Evolutionary conservation across 2,329 filamentous ascomycete species (phyloP).

Genomic region (Zopfia rhizophila): DNA sequence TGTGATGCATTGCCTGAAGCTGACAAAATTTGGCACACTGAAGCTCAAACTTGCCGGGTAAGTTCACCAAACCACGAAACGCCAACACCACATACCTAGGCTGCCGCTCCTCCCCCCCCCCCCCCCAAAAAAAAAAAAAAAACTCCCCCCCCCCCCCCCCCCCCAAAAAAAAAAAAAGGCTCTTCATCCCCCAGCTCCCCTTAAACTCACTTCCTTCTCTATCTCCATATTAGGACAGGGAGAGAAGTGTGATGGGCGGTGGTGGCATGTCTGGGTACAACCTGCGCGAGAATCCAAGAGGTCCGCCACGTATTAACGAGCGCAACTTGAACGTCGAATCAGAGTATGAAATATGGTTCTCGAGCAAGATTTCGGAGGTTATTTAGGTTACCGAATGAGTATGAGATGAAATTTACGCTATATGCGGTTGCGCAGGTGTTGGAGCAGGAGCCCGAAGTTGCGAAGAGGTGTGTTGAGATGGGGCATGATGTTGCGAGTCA

Average conservation of each 20-base stretch:
- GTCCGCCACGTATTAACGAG: constrained; percentile 51
- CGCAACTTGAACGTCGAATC: constrained; percentile 60
- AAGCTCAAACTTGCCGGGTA: too few species aligned
- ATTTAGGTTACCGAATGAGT: constrained; percentile 60
- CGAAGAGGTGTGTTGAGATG: constrained; percentile 58
- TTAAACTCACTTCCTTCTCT: too few species aligned
- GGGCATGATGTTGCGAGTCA: constrained; percentile 64
- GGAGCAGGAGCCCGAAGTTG: constrained; percentile 61
- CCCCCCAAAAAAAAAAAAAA: too few species aligned
- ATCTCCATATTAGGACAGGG: constrained; percentile 37
- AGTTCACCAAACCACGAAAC: too few species aligned
- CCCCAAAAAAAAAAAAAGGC: too few species aligned
- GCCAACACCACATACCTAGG: too few species aligned
- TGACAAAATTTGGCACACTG: too few species aligned
- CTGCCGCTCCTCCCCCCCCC: too few species aligned
- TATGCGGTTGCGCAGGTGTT: constrained; percentile 63
- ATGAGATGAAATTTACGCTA: constrained; percentile 62
- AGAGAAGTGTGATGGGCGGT: constrained; percentile 45
- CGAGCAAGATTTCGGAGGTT: constrained; percentile 63
- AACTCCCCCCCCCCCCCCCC: too few species aligned
- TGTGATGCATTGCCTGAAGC: too few species aligned
- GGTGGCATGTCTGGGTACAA: constrained; percentile 44
- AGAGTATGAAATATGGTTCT: constrained; percentile 64
- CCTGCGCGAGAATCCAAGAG: constrained; percentile 51
- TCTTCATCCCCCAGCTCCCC: too few species aligned